phyloP scores from a whole-genome alignment of 169 alveolate genomes.

The Eimeria necatrix region DNA sequence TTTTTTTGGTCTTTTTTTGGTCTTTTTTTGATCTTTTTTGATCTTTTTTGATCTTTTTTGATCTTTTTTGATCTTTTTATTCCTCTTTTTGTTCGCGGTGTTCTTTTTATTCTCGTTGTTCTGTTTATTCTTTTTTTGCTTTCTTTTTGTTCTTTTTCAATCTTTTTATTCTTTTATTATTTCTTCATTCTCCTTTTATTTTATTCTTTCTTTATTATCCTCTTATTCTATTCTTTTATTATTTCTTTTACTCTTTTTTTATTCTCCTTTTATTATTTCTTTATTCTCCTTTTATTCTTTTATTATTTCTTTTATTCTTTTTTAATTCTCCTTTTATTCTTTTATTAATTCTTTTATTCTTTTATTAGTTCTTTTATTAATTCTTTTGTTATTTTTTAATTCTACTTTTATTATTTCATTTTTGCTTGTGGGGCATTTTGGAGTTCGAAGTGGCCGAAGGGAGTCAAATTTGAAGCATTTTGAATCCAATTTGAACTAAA shows the following conservation, averaged over 20 bases:
- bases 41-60: not conserved
- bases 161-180: too few species aligned
- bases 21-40: too few species aligned
- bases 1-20: too few species aligned
- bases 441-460: too few species aligned
- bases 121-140: not conserved
- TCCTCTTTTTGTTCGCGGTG: not conserved
- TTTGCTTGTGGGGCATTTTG: not conserved
- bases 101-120: not conserved
- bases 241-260: not conserved
- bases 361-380: not conserved
- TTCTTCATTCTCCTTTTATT: too few species aligned
- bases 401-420: not conserved
- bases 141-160: not conserved
- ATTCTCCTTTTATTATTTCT: too few species aligned
- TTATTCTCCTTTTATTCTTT: too few species aligned
- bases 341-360: too few species aligned
- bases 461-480: constrained; percentile 82
- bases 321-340: not conserved
- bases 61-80: not conserved
- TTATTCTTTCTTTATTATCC: not conserved
- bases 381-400: not conserved
- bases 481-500: constrained; percentile 91
- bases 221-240: not conserved
- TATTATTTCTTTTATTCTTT: not conserved